Base-by-base conservation (phyloP, 179 eudicot genomes). In the Spinacia oleracea region DNA sequence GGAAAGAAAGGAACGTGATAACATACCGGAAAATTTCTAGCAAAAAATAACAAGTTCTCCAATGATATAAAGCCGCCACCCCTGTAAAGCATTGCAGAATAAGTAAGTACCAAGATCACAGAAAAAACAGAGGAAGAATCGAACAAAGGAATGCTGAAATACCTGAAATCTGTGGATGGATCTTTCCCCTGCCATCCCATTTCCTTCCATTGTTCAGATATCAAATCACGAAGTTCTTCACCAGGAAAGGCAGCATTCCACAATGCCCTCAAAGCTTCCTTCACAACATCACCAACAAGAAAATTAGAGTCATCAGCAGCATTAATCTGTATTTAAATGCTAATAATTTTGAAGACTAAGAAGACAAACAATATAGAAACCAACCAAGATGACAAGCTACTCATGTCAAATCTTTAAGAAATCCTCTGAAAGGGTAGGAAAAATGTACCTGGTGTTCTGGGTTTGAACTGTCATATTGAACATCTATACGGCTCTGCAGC, bases 151-250 rank as follows among this genome's bases (percentile, higher is more conserved):
- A 14, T 15, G 77, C 53, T 38, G 23, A 51, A 56, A 51, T 85
- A 90, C 98, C 98, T 88, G 72, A 93, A 93, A 86, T 93, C 98
- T 77, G 98, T 92, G 66, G 98, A 92, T 77, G 98, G 98, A 87
- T 95, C 98, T 87, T 95, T 95, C 72, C 98, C 98, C 85, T 95
- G 98, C 98, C 98, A 93, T 50, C 96, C 98, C 98, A 93, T 95
- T 80, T 91, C 98, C 81, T 95, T 95, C 98, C 98, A 95, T 81
- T 93, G 97, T 60, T 93, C 97, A 77, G 98, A 95, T 78, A 95
- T 85, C 85, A 93, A 84, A 82, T 83, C 89, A 78, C 34, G 78
- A 76, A 92, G 91, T 72, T 87, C 83, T 83, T 86, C 89, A 77
- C 84, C 91, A 35, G 98, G 97, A 86, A 89, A 93, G 83, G 98